Percentiles rank a stretch among this genome's conserved stretches.
Conservation (phyloP, 495 filamentous ascomycete species). For the Penicillium nucicola region DNA sequence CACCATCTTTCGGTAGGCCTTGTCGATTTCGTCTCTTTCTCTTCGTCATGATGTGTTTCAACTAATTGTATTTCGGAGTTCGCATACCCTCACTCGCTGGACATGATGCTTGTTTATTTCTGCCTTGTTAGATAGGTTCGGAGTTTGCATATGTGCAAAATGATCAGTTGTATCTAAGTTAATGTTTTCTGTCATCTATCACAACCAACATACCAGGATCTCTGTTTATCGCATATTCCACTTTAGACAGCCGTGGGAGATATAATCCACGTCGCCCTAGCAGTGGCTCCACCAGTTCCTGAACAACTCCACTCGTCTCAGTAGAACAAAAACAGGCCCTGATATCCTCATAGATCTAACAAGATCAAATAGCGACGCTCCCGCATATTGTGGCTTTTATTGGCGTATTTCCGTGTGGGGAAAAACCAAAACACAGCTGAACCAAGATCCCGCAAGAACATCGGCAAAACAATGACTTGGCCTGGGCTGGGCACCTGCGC, state of each 20-base stretch:
- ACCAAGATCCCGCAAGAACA: conserved; percentile 2
- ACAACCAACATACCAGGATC: not conserved
- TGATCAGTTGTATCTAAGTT: conserved; percentile 3
- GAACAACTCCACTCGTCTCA: no score
- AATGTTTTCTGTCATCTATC: not conserved
- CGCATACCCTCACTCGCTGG: conserved; percentile 8
- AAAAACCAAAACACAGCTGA: conserved; percentile 23
- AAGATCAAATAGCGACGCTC: no score
- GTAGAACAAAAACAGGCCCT: not conserved
- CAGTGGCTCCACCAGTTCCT: no score
- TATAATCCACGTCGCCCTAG: no score
- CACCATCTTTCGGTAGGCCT: not conserved
- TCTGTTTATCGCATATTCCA: not conserved
- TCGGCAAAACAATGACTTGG: not conserved
- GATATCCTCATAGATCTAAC: not conserved
- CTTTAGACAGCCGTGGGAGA: no score
- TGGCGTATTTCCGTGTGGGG: conserved; percentile 12
- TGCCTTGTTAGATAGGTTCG: conserved; percentile 3
- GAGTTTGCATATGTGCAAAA: not conserved
- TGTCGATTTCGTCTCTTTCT: not conserved
- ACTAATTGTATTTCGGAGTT: conserved; percentile 1
- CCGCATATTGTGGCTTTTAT: not conserved
- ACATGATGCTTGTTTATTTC: not conserved
- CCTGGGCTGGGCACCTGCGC: no score
- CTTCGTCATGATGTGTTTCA: not conserved